Conservation (phyloP, 208 protist genomes). For the Cochliopodium minus region DNA sequence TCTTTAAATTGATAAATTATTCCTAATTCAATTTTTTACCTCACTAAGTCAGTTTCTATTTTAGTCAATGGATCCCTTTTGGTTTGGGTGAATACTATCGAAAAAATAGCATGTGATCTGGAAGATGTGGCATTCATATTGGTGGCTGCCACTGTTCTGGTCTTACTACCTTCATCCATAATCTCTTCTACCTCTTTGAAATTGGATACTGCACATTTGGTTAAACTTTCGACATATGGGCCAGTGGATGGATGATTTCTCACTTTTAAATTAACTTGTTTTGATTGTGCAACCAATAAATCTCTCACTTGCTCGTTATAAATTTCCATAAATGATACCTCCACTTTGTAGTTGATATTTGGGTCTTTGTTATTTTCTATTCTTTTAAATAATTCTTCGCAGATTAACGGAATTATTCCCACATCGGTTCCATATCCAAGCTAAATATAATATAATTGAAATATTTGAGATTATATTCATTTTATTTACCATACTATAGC, state of each 20-base stretch:
- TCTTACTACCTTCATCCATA: slow-evolving; percentile 56
- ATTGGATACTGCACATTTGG: slow-evolving; percentile 21
- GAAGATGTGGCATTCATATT: slow-evolving; percentile 65
- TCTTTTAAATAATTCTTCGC: slow-evolving; percentile 17
- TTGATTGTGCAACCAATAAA: slow-evolving; percentile 34
- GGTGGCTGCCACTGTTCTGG: slow-evolving; percentile 57
- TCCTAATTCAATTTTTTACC: no score
- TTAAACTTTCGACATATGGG: slow-evolving; percentile 16
- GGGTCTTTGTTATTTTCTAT: neutral
- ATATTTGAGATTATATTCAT: no score
- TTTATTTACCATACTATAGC: neutral
- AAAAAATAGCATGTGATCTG: slow-evolving; percentile 65
- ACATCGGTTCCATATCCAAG: neutral
- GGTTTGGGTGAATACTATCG: slow-evolving; percentile 48
- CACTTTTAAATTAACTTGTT: neutral
- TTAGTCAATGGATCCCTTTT: neutral
- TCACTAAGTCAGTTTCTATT: neutral
- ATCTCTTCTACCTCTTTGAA: slow-evolving; percentile 46
- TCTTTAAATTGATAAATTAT: no score
- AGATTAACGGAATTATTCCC: slow-evolving; percentile 21
- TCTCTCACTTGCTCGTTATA: slow-evolving; percentile 64
- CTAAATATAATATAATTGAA: no score
- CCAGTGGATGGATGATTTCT: slow-evolving; percentile 6
- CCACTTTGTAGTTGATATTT: slow-evolving; percentile 16
- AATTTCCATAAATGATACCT: slow-evolving; percentile 61